A percentile compares a stretch with the other conserved stretches of the same genome.
Conservation (phyloP, 2,329 filamentous ascomycete species). For the Colletotrichum neosansevieriae region DNA sequence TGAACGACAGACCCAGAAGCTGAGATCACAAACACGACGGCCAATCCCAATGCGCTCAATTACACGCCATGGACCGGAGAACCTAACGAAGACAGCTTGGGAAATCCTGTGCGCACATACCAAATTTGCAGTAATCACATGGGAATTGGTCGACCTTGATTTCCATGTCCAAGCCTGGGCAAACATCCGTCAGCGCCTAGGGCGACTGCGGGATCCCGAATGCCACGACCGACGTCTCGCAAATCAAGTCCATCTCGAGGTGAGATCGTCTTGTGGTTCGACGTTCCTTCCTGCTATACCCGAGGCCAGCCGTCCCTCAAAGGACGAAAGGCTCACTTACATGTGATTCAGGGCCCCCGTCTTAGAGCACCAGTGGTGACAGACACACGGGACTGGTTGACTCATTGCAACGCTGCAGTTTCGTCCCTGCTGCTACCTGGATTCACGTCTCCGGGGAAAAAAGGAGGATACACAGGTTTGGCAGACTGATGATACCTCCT, state of each 20-base stretch:
- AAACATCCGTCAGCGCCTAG: constrained; percentile 5
- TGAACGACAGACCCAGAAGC: neutral
- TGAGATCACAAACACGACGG: constrained; percentile 9
- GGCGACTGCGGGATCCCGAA: neutral
- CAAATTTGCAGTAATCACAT: constrained; percentile 30
- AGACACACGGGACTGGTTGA: constrained; percentile 3
- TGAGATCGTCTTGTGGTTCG: neutral
- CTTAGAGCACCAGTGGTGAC: neutral
- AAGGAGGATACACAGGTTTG: constrained; percentile 10
- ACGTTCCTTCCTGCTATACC: neutral
- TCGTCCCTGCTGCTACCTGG: constrained; percentile 22
- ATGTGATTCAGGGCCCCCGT: constrained; percentile 27
- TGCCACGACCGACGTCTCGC: constrained; percentile 16
- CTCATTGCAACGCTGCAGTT: constrained; percentile 9
- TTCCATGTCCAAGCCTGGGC: neutral
- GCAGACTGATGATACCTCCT: constrained; percentile 26
- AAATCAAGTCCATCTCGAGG: neutral
- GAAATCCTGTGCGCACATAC: neutral
- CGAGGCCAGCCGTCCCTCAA: constrained; percentile 1
- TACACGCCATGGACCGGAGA: neutral
- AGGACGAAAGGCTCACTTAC: constrained; percentile 12
- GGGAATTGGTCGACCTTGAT: constrained; percentile 11
- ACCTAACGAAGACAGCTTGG: neutral
- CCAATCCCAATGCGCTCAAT: constrained; percentile 30
- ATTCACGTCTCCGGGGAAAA: neutral